phyloP scores from a whole-genome alignment of 768 basidiomycete genomes.

The Kwoniella heveanensis region DNA sequence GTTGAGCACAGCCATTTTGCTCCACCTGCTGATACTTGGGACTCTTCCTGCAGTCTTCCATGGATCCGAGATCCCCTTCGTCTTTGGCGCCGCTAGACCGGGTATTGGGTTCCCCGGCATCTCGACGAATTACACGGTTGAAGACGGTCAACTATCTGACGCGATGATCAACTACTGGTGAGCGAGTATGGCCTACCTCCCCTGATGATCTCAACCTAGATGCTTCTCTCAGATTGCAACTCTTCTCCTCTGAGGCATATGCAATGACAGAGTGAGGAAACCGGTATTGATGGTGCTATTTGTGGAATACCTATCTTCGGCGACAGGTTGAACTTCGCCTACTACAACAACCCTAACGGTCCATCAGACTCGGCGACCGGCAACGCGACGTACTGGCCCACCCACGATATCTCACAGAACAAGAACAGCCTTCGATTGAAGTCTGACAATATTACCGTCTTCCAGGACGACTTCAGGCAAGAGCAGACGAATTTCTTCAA shows the following conservation, averaged over 20 bases:
- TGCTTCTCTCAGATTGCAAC: no score
- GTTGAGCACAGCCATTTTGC: no score
- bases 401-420: slow-evolving; percentile 2
- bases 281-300: no score
- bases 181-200: no score
- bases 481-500: slow-evolving; percentile 46
- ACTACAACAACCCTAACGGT: slow-evolving; percentile 43
- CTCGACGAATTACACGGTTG: slow-evolving; percentile 31
- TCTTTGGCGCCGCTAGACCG: slow-evolving; percentile 3
- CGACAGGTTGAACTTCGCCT: slow-evolving; percentile 49
- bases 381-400: slow-evolving; percentile 15
- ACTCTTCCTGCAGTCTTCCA: slow-evolving; percentile 8
- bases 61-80: slow-evolving; percentile 19
- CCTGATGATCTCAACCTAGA: no score
- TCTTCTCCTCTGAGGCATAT: no score
- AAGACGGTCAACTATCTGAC: slow-evolving; percentile 29
- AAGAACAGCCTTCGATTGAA: slow-evolving; percentile 39
- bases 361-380: neutral
- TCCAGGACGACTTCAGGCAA: slow-evolving; percentile 43
- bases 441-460: slow-evolving; percentile 38
- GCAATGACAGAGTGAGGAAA: no score
- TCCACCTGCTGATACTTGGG: neutral
- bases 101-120: neutral
- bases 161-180: slow-evolving; percentile 51
- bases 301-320: no score